These are phyloP conservation scores for Pterula multifida DNA, from an alignment of 1,284 basidiomycete genomes.

Conservation along the genomic window DNA sequence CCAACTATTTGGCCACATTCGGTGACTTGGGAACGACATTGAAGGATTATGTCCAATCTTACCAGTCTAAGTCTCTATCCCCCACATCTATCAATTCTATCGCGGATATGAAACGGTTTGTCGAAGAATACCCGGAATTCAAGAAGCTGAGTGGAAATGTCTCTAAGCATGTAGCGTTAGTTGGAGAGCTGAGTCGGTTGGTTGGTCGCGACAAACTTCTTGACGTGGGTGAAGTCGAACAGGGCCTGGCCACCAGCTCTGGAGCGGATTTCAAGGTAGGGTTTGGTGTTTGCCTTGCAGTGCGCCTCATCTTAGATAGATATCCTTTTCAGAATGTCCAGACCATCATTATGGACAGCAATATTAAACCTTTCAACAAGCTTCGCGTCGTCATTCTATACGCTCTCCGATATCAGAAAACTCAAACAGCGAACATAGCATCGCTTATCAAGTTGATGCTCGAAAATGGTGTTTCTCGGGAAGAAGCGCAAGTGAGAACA, in stretches of 20 bases:
- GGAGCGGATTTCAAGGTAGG: constrained; percentile 82
- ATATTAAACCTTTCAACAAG: constrained; percentile 72
- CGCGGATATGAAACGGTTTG: constrained; percentile 93
- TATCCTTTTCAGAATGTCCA: constrained; percentile 54
- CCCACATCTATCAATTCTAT: constrained; percentile 90
- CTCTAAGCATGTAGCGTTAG: constrained; percentile 93
- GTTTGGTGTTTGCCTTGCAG: constrained; percentile 27
- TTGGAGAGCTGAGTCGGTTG: constrained; percentile 88
- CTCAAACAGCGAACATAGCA: constrained; percentile 75
- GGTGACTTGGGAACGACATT: constrained; percentile 93
- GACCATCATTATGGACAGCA: constrained; percentile 55
- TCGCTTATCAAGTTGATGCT: constrained; percentile 76
- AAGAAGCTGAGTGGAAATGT: constrained; percentile 95
- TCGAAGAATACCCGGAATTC: constrained; percentile 98
- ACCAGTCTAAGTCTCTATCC: constrained; percentile 75
- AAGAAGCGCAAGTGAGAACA: constrained; percentile 65
- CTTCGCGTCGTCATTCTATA: constrained; percentile 90
- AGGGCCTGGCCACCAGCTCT: constrained; percentile 88
- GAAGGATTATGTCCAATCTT: constrained; percentile 90
- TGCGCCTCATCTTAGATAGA: constrained; percentile 6
- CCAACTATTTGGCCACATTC: constrained; percentile 88
- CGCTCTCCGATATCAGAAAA: constrained; percentile 91
- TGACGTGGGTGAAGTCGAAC: constrained; percentile 91
- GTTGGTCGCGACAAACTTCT: constrained; percentile 81
- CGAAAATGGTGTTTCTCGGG: constrained; percentile 69